Percentiles rank a stretch among this genome's conserved stretches.
phyloP scores from a whole-genome alignment of 352 stramenopile species.

The Pythium sp. region DNA sequence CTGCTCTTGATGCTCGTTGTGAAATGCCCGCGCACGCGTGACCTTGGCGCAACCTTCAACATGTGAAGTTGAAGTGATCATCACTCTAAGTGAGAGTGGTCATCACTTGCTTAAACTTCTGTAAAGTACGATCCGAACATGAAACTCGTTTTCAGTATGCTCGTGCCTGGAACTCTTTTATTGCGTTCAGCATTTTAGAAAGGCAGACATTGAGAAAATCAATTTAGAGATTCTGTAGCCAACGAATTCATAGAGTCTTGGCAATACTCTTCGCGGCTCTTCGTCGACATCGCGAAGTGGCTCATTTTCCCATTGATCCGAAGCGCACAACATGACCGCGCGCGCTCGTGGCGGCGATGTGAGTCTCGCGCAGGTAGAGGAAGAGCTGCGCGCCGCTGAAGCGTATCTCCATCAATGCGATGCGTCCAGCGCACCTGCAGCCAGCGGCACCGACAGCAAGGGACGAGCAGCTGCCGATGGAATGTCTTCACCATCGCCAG shows the following conservation, averaged over 20 bases:
- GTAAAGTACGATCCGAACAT: too few relatives aligned
- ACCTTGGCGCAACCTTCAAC: too few relatives aligned
- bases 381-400: conserved; percentile 60
- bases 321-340: conserved; percentile 3
- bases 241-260: background rate
- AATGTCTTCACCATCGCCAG: background rate
- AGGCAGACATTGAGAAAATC: too few relatives aligned
- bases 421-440: background rate
- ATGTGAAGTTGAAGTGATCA: conserved; percentile 16
- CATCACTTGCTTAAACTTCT: too few relatives aligned
- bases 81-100: background rate
- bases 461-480: background rate
- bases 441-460: background rate
- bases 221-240: background rate
- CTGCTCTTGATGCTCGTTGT: conserved; percentile 6
- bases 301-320: background rate
- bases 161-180: too few relatives aligned
- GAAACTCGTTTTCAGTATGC: too few relatives aligned
- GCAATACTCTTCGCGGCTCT: conserved; percentile 12
- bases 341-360: conserved; percentile 14
- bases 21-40: conserved; percentile 3
- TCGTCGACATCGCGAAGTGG: conserved; percentile 3
- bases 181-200: too few relatives aligned
- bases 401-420: conserved; percentile 43
- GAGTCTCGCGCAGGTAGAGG: conserved; percentile 61